Evolutionary conservation across 768 basidiomycete genomes (phyloP), one percentile per base, ranked within the genome.

Genomic region (Tricholoma sp.): DNA sequence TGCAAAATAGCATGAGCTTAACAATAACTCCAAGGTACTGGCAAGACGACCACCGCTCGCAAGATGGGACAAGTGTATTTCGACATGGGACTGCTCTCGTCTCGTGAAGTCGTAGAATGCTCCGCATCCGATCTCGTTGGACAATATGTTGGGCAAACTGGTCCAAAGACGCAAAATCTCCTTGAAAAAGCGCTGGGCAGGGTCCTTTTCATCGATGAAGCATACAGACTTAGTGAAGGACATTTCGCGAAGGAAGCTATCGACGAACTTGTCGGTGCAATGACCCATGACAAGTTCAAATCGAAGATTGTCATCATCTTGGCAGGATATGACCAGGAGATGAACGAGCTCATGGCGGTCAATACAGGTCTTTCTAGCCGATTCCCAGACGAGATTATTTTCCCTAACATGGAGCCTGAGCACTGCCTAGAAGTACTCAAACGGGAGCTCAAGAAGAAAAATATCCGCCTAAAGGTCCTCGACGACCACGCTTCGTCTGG

Each of bases 161-260:
- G 86, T 0, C 86, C 85, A 0, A 86, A 86, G 66, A 84, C 83
- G 1, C 74, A 69, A 59, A 74, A 80, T 53, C 62, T 82, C 1
- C 80, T 89, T 48, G 82, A 86, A 47, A 83, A 81, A 64, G 87
- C 84, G 0, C 74, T 86, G 0, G 87, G 87, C 0, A 77, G 79
- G 41, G 85, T 89, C 3, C 73, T 88, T 0, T 88, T 89, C 70
- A 75, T 88, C 52, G 87, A 88, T 53, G 87, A 89, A 58, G 87
- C 87, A 0, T 89, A 89, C 61, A 74, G 85, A 24, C 73, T 89
- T 11, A 66, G 74, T 7, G 74, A 84, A 48, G 86, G 85, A 0
- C 80, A 72, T 0, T 89, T 86, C 59, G 84, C 85, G 1, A 76
- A 85, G 64, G 88, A 89, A 65, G 88, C 87, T 6, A 77, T 86